Evolutionary conservation across 176 grass and related monocot genomes (phyloP).

Genomic region (Raddia distichophylla): DNA sequence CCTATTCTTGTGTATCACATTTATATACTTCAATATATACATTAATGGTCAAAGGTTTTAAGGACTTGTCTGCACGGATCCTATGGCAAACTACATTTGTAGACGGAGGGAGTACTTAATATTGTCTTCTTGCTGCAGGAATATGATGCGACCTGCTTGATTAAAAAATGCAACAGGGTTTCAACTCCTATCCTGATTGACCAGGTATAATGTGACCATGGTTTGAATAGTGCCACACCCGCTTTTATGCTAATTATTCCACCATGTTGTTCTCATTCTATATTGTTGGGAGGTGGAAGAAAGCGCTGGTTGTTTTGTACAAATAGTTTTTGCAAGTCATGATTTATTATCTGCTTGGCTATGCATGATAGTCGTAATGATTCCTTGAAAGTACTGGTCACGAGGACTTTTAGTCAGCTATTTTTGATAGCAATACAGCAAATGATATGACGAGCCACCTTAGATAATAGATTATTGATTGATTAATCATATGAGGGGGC

Average conservation of each 20-base stretch:
- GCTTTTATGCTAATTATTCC: neutral
- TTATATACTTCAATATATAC: too few relatives aligned
- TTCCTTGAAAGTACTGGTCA: slow-evolving; percentile 5
- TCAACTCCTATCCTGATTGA: slow-evolving; percentile 87
- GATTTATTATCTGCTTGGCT: neutral
- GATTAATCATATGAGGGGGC: neutral
- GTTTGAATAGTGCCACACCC: neutral
- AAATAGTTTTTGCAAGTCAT: neutral
- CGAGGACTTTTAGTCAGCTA: slow-evolving; percentile 1
- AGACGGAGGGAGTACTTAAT: neutral
- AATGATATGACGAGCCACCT: neutral
- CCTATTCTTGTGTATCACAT: too few relatives aligned
- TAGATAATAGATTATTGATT: slow-evolving; percentile 16
- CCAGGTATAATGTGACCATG: slow-evolving; percentile 59
- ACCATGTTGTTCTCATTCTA: neutral
- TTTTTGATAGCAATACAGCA: neutral
- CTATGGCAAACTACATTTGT: neutral
- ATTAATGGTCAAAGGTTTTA: too few relatives aligned
- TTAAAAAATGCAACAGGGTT: slow-evolving; percentile 67
- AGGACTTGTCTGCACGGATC: too few relatives aligned
- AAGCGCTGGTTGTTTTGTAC: neutral
- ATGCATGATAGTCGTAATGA: neutral
- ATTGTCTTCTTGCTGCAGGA: slow-evolving; percentile 56
- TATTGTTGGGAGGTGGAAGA: neutral
- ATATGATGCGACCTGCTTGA: slow-evolving; percentile 77